Percentiles rank a stretch among this genome's conserved stretches.
phyloP scores from a whole-genome alignment of 371 early-diverging fungal species.

The Lichtheimia ornata region DNA sequence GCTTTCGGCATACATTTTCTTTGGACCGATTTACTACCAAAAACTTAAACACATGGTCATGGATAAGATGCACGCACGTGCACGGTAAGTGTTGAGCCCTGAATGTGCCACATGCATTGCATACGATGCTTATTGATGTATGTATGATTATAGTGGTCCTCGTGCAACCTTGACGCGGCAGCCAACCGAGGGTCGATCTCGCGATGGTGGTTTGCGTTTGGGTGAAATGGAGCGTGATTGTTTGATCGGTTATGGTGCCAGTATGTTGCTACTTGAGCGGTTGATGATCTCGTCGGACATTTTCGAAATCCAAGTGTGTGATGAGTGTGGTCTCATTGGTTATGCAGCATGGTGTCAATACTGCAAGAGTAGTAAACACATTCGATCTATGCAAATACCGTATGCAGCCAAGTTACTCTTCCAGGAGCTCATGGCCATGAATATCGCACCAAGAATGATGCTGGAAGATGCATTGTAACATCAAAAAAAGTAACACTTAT shows the following conservation, averaged over 20 bases:
- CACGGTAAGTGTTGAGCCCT: constrained; percentile 55
- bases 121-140: neutral
- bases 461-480: constrained; percentile 49
- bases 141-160: constrained; percentile 77
- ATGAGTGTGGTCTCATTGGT: constrained; percentile 92
- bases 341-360: constrained; percentile 95
- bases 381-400: constrained; percentile 93
- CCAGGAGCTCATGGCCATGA: constrained; percentile 98
- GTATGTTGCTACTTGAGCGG: constrained; percentile 92
- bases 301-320: constrained; percentile 93
- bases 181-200: constrained; percentile 98
- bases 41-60: constrained; percentile 99
- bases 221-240: constrained; percentile 99
- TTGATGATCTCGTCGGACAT: constrained; percentile 95
- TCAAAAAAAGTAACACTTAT: neutral
- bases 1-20: constrained; percentile 95
- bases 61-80: constrained; percentile 99
- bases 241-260: constrained; percentile 98
- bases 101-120: neutral
- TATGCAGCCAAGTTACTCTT: constrained; percentile 96
- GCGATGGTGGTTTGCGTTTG: constrained; percentile 97
- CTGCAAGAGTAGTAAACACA: constrained; percentile 86
- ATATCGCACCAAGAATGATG: constrained; percentile 83
- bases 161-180: constrained; percentile 95
- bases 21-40: constrained; percentile 99